Conservation (phyloP, 1,139 yeast species). For the Suhomyces bokatorum region DNA sequence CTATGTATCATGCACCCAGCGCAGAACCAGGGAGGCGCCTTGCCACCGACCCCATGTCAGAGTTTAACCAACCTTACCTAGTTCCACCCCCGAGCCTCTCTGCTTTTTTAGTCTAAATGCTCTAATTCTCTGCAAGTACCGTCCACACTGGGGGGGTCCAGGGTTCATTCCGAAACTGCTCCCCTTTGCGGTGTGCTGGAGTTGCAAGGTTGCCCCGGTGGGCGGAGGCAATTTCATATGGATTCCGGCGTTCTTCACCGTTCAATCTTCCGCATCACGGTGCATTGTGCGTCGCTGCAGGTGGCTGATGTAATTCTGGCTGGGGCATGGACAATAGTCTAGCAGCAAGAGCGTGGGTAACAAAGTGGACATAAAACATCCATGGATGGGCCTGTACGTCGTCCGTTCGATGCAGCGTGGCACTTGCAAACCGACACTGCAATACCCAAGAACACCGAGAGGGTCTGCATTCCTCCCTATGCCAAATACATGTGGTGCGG, state of each 20-base stretch:
- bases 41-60: neutral
- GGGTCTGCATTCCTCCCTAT: too few relatives aligned
- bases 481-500: neutral
- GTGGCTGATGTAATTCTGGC: neutral
- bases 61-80: neutral
- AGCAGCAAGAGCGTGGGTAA: too few relatives aligned
- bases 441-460: too few relatives aligned
- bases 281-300: constrained; percentile 1
- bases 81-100: neutral
- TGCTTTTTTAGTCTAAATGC: too few relatives aligned
- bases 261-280: neutral
- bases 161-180: neutral
- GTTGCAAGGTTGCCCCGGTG: neutral
- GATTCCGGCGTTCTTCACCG: constrained; percentile 1
- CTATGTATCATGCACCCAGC: neutral
- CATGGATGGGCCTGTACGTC: too few relatives aligned
- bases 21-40: neutral
- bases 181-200: too few relatives aligned
- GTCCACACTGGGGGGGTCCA: too few relatives aligned
- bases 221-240: neutral
- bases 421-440: too few relatives aligned
- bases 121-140: too few relatives aligned
- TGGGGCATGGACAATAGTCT: constrained; percentile 1
- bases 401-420: too few relatives aligned
- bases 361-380: too few relatives aligned